A percentile compares a stretch with the other conserved stretches of the same genome.
Evolutionary conservation across 257 asterid species (phyloP).

Genomic region (Datura wrightii): DNA sequence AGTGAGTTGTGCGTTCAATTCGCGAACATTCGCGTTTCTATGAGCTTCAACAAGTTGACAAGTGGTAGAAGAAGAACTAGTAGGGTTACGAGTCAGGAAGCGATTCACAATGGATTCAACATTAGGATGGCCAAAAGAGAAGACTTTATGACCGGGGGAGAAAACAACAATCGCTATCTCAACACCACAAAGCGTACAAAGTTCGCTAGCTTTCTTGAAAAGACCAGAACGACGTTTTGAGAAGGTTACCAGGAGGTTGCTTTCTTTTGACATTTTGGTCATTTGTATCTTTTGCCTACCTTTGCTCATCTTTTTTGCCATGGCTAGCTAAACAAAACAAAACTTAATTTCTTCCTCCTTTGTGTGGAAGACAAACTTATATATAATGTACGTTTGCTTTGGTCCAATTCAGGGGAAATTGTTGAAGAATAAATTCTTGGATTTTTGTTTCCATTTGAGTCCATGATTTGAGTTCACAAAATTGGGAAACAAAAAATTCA

Average conservation of each 20-base stretch:
- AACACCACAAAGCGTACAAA: conserved; percentile 46
- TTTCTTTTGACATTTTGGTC: conserved; percentile 53
- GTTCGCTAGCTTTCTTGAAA: conserved; percentile 54
- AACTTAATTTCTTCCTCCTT: background rate
- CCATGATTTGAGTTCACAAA: conserved; percentile 2
- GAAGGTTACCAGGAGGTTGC: conserved; percentile 55
- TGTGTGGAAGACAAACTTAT: background rate
- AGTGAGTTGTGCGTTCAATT: conserved; percentile 47
- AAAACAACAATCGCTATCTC: conserved; percentile 49
- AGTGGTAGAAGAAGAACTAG: conserved; percentile 26
- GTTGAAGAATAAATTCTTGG: background rate
- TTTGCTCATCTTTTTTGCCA: conserved; percentile 43
- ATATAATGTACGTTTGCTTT: background rate
- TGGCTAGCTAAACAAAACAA: background rate
- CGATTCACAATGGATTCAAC: conserved; percentile 47
- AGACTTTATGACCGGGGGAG: conserved; percentile 51
- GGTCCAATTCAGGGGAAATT: background rate
- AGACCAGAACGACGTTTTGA: conserved; percentile 58
- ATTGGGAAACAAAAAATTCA: background rate
- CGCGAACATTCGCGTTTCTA: conserved; percentile 45
- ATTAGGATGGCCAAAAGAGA: conserved; percentile 53
- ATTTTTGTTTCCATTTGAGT: conserved; percentile 8
- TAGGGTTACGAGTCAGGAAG: conserved; percentile 35
- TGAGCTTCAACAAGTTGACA: conserved; percentile 55
- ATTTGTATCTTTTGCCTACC: conserved; percentile 57